phyloP scores from a whole-genome alignment of 23 red algal genomes.

The Gracilaria domingensis region DNA sequence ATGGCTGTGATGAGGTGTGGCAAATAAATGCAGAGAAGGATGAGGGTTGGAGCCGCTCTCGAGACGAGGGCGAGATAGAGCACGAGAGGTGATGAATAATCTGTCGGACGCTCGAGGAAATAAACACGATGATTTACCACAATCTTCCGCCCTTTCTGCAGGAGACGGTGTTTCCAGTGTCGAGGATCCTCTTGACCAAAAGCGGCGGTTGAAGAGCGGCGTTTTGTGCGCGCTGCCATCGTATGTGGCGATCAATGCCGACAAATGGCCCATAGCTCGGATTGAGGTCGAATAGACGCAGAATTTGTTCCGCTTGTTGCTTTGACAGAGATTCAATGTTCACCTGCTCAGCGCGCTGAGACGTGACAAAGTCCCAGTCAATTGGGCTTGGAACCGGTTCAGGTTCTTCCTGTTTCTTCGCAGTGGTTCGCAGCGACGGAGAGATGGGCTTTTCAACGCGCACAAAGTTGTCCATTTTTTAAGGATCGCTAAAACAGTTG shows the following conservation, averaged over 20 bases:
- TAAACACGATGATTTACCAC: neutral
- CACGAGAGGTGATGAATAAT: neutral
- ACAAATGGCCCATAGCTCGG: conserved; percentile 75
- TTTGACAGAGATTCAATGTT: neutral
- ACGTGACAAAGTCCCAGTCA: neutral
- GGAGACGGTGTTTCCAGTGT: conserved; percentile 9
- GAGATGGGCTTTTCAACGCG: conserved; percentile 6
- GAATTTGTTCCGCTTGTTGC: conserved; percentile 52
- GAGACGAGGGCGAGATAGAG: neutral
- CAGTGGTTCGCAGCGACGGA: neutral
- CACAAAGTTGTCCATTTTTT: conserved; percentile 16
- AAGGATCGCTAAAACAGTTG: too few species aligned
- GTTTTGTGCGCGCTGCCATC: conserved; percentile 71
- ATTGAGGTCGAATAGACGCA: conserved; percentile 85
- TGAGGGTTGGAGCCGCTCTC: neutral
- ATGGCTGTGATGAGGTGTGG: conserved; percentile 62
- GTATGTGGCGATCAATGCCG: conserved; percentile 55
- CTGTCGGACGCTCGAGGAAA: neutral
- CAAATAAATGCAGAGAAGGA: neutral
- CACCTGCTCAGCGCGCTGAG: neutral
- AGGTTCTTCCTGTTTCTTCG: neutral
- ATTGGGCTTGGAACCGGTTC: neutral
- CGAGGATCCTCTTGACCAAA: conserved; percentile 35
- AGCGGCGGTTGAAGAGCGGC: conserved; percentile 58
- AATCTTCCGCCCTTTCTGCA: conserved; percentile 1